phyloP scores from a whole-genome alignment of 345 rosid genomes.

The Acer negundo region DNA sequence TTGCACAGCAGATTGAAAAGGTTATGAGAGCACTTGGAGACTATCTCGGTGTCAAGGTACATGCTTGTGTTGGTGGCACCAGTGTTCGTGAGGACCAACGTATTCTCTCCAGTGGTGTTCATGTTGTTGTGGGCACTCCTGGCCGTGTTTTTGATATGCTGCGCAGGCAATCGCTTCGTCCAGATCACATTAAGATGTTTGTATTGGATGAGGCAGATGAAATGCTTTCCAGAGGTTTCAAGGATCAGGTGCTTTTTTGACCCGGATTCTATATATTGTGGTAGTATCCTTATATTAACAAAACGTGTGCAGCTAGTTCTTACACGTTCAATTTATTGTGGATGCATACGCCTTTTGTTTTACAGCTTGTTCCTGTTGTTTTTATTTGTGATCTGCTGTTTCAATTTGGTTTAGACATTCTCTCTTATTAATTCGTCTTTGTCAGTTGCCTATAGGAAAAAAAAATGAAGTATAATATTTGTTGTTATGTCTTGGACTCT shows the following conservation, averaged over 20 bases:
- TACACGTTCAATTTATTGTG: too few relatives aligned
- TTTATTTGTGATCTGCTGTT: background rate
- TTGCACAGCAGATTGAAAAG: constrained; percentile 88
- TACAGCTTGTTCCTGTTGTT: background rate
- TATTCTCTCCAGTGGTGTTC: constrained; percentile 73
- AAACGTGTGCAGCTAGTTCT: background rate
- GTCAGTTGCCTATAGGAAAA: background rate
- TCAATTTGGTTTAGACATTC: background rate
- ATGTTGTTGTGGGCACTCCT: constrained; percentile 85
- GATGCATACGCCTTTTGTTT: background rate
- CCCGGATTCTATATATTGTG: background rate
- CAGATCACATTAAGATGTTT: constrained; percentile 74
- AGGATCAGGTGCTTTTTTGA: constrained; percentile 67
- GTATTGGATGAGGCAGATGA: constrained; percentile 85
- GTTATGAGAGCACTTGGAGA: constrained; percentile 89
- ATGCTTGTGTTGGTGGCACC: constrained; percentile 88
- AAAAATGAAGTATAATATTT: too few relatives aligned
- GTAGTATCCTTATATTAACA: background rate
- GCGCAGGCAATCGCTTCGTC: constrained; percentile 71
- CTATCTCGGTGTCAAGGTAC: constrained; percentile 77
- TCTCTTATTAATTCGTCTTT: background rate
- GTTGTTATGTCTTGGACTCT: too few relatives aligned
- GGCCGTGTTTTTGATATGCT: constrained; percentile 90
- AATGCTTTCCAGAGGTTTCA: constrained; percentile 86
- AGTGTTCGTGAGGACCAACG: constrained; percentile 84